A percentile compares a stretch with the other conserved stretches of the same genome.
phyloP scores from a whole-genome alignment of 2,329 filamentous ascomycete genomes.

The Cercospora citrullina region DNA sequence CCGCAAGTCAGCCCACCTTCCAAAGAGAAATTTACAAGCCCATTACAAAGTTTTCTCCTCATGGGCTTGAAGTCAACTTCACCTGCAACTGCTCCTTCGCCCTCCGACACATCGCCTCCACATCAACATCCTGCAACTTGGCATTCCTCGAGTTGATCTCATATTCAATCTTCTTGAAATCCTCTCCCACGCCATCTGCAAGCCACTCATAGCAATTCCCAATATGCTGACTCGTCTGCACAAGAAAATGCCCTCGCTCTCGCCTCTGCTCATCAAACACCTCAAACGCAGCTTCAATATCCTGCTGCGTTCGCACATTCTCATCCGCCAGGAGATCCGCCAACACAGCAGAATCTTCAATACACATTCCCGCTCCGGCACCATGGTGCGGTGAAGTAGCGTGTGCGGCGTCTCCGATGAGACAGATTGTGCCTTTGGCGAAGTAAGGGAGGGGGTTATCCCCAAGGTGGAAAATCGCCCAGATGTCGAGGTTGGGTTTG shows the following conservation, averaged over 20 bases:
- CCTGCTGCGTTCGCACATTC: conserved; percentile 20
- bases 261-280: conserved; percentile 44
- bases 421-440: conserved; percentile 38
- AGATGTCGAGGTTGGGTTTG: conserved; percentile 33
- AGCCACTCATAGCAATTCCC: conserved; percentile 45
- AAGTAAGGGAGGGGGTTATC: conserved; percentile 41
- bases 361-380: conserved; percentile 35
- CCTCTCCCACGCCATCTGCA: conserved; percentile 27
- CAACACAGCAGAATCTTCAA: conserved; percentile 36
- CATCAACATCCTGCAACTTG: conserved; percentile 29
- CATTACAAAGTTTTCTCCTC: background rate
- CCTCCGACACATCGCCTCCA: conserved; percentile 25
- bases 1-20: background rate
- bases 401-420: conserved; percentile 46
- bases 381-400: conserved; percentile 48
- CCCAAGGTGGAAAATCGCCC: conserved; percentile 46
- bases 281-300: conserved; percentile 41
- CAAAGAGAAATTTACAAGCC: background rate
- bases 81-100: conserved; percentile 21
- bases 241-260: conserved; percentile 48
- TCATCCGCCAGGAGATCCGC: conserved; percentile 31
- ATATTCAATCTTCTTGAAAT: conserved; percentile 27
- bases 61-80: conserved; percentile 13
- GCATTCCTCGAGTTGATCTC: conserved; percentile 30
- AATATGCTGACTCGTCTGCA: conserved; percentile 43